A percentile compares a stretch with the other conserved stretches of the same genome.
Conservation (phyloP, 2,329 filamentous ascomycete species). For the Aplosporella prunicola region DNA sequence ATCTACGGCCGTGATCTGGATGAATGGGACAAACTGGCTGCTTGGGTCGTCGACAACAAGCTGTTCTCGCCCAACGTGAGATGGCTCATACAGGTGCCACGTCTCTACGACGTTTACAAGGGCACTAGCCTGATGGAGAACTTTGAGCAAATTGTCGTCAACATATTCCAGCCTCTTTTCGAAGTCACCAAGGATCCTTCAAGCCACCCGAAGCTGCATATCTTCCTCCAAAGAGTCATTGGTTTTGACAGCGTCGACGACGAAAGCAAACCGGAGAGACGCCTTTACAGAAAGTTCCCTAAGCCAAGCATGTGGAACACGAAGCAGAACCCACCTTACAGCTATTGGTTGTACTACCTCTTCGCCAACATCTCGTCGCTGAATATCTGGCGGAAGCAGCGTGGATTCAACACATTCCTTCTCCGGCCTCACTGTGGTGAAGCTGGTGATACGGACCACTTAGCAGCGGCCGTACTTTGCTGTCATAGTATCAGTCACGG, state of each 20-base stretch:
- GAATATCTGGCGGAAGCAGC: conserved; percentile 81
- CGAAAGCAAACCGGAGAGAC: conserved; percentile 90
- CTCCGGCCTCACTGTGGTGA: conserved; percentile 92
- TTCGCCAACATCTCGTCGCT: conserved; percentile 90
- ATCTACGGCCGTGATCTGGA: conserved; percentile 87
- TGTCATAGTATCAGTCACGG: conserved; percentile 97
- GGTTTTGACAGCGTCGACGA: conserved; percentile 98
- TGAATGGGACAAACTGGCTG: conserved; percentile 94
- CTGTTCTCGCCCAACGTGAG: conserved; percentile 95
- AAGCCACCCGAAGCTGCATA: conserved; percentile 82
- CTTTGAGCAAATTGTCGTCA: conserved; percentile 82
- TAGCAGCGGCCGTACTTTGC: conserved; percentile 83
- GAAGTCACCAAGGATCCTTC: conserved; percentile 83
- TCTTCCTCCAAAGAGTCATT: conserved; percentile 90
- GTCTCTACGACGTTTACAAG: conserved; percentile 94
- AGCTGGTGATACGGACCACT: conserved; percentile 90
- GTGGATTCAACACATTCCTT: conserved; percentile 92
- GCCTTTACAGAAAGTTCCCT: conserved; percentile 92
- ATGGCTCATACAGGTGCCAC: conserved; percentile 92
- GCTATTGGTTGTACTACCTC: conserved; percentile 97
- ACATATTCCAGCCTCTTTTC: conserved; percentile 88
- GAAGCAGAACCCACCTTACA: conserved; percentile 94
- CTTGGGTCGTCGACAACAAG: conserved; percentile 97
- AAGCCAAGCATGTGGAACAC: conserved; percentile 81
- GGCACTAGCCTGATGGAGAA: conserved; percentile 75